These are phyloP conservation scores for Didymella segeticola DNA, from an alignment of 2,329 filamentous ascomycete species.

Conservation along the genomic window DNA sequence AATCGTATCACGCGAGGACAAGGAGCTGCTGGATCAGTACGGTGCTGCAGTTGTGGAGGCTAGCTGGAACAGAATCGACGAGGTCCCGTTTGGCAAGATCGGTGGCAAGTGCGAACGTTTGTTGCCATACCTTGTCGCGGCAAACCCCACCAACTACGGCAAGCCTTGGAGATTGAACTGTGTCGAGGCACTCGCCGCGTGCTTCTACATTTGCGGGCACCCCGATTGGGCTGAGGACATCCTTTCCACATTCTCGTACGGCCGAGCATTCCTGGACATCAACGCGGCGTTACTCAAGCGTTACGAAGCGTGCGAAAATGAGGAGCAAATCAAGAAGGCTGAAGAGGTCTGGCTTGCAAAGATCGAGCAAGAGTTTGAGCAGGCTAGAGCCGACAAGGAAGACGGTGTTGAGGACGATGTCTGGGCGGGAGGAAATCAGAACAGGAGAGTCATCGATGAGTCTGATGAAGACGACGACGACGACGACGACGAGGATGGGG, in stretches of 20 bases:
- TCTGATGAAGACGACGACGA: slow-evolving; percentile 59
- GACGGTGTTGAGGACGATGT: slow-evolving; percentile 69
- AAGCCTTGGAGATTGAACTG: slow-evolving; percentile 95
- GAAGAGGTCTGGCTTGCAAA: slow-evolving; percentile 89
- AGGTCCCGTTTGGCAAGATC: slow-evolving; percentile 89
- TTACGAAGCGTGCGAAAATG: slow-evolving; percentile 84
- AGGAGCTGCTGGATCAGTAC: slow-evolving; percentile 80
- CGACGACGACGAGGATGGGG: slow-evolving; percentile 50
- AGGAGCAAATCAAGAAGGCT: slow-evolving; percentile 80
- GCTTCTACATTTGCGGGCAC: slow-evolving; percentile 92
- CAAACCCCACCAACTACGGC: slow-evolving; percentile 97
- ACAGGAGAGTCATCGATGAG: slow-evolving; percentile 62
- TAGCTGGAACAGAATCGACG: slow-evolving; percentile 90
- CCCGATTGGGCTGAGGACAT: slow-evolving; percentile 88
- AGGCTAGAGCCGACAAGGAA: slow-evolving; percentile 72
- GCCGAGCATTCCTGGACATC: slow-evolving; percentile 86
- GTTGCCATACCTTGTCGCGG: slow-evolving; percentile 91
- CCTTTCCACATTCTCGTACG: slow-evolving; percentile 85
- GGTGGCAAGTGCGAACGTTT: slow-evolving; percentile 87
- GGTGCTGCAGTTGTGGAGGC: slow-evolving; percentile 97
- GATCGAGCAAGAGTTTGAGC: slow-evolving; percentile 86
- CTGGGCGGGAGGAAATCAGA: slow-evolving; percentile 91
- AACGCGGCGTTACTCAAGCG: slow-evolving; percentile 81
- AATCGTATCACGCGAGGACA: slow-evolving; percentile 82
- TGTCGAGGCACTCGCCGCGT: slow-evolving; percentile 90